A percentile compares a stretch with the other conserved stretches of the same genome.
phyloP scores from a whole-genome alignment of 768 basidiomycete genomes.

The Lenzites betulinus region DNA sequence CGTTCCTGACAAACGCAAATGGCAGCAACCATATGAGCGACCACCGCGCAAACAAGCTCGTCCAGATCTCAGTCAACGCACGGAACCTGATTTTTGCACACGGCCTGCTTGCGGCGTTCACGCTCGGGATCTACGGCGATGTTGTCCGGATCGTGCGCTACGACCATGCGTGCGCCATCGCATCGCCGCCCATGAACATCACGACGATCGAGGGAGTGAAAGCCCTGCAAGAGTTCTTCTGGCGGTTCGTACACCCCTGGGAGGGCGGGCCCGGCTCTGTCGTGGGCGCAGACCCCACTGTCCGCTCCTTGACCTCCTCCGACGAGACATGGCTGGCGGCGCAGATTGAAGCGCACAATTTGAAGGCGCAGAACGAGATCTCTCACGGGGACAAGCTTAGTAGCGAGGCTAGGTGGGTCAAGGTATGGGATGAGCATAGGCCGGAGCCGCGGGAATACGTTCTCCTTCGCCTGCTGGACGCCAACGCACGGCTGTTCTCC shows the following conservation, averaged over 20 bases:
- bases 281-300: constrained; percentile 5
- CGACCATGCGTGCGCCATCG: constrained; percentile 16
- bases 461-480: constrained; percentile 2
- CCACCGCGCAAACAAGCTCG: neutral
- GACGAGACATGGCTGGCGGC: neutral
- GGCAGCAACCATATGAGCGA: neutral
- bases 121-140: constrained; percentile 12
- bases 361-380: too few relatives aligned
- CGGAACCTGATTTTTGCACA: constrained; percentile 12
- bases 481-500: constrained; percentile 17
- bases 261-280: neutral
- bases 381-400: neutral
- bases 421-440: neutral
- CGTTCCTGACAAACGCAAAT: neutral
- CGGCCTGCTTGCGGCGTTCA: neutral
- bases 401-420: neutral
- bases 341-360: too few relatives aligned
- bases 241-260: constrained; percentile 15
- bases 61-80: constrained; percentile 4
- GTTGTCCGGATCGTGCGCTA: constrained; percentile 11
- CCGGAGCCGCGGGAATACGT: neutral
- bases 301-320: neutral
- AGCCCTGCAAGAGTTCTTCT: constrained; percentile 9
- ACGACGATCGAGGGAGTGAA: neutral
- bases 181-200: constrained; percentile 3